These are phyloP conservation scores for Penicillium bialowiezense DNA, from an alignment of 495 filamentous ascomycete genomes.

Conservation along the genomic window DNA sequence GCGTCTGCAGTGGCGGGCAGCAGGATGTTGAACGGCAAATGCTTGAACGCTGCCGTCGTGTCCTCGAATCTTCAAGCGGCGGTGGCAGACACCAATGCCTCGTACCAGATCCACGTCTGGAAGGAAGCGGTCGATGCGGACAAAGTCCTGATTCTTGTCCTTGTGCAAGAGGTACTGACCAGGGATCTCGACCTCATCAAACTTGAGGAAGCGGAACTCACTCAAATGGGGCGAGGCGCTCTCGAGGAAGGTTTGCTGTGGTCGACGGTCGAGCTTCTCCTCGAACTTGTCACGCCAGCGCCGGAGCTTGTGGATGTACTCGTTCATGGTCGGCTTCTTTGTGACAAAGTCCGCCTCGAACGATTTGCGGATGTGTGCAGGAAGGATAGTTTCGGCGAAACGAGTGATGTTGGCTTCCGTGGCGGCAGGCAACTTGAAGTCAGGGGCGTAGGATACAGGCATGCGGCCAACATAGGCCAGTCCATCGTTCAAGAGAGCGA, in stretches of 20 bases:
- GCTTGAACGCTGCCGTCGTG: conserved; percentile 94
- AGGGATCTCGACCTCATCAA: conserved; percentile 96
- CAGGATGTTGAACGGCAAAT: conserved; percentile 94
- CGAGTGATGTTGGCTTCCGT: conserved; percentile 95
- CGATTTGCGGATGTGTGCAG: conserved; percentile 83
- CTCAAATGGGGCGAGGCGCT: conserved; percentile 82
- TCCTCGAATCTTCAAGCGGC: conserved; percentile 92
- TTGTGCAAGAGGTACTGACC: conserved; percentile 95
- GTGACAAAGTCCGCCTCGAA: conserved; percentile 95
- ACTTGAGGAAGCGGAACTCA: conserved; percentile 95
- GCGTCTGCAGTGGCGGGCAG: conserved; percentile 82
- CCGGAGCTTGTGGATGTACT: conserved; percentile 95
- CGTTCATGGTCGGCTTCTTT: conserved; percentile 90
- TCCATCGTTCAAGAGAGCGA: conserved; percentile 92
- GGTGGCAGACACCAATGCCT: conserved; percentile 81
- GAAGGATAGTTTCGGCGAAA: conserved; percentile 94
- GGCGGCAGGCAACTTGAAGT: conserved; percentile 82
- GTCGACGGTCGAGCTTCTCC: conserved; percentile 91
- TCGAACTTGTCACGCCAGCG: conserved; percentile 98
- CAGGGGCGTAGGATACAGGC: conserved; percentile 80
- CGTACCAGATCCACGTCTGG: conserved; percentile 91
- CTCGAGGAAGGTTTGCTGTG: conserved; percentile 68
- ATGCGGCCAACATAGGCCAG: conserved; percentile 82
- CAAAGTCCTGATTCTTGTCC: conserved; percentile 98
- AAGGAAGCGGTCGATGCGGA: conserved; percentile 93